Evolutionary conservation across 305 asterid species (phyloP).

Genomic region (Coffea humblotiana): DNA sequence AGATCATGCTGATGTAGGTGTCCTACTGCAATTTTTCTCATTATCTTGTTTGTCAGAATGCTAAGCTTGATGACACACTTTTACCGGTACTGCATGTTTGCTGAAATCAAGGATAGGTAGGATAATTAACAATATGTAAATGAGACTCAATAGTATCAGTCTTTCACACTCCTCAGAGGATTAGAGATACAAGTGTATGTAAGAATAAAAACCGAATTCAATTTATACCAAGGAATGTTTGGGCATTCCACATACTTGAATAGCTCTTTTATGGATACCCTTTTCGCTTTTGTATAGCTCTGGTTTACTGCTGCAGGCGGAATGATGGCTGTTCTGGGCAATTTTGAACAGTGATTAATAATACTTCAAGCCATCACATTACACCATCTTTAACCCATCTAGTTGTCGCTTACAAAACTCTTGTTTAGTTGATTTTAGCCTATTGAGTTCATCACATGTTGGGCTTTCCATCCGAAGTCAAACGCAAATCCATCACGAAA

Average conservation of each 20-base stretch:
- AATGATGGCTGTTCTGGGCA: not conserved
- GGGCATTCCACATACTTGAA: not conserved
- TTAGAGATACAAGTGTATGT: not conserved
- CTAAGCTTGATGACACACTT: not conserved
- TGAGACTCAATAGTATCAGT: not conserved
- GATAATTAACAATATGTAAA: not conserved
- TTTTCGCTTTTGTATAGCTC: not conserved
- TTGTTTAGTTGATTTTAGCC: not conserved
- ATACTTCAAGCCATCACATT: too few species aligned
- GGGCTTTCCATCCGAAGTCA: not conserved
- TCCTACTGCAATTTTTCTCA: not conserved
- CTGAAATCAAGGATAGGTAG: not conserved
- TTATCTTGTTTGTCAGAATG: not conserved
- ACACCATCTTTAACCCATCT: too few species aligned
- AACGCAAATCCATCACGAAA: not conserved
- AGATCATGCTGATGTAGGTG: constrained; percentile 21
- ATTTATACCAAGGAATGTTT: not conserved
- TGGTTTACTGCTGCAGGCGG: not conserved
- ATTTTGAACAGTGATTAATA: too few species aligned
- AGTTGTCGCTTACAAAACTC: too few species aligned
- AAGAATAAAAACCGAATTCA: not conserved
- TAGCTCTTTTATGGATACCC: too few species aligned
- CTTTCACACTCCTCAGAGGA: not conserved
- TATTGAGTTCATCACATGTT: not conserved
- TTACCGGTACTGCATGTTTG: too few species aligned